Base-by-base conservation (phyloP, 2,329 filamentous ascomycete species). In the Verticillium albo-atrum region DNA sequence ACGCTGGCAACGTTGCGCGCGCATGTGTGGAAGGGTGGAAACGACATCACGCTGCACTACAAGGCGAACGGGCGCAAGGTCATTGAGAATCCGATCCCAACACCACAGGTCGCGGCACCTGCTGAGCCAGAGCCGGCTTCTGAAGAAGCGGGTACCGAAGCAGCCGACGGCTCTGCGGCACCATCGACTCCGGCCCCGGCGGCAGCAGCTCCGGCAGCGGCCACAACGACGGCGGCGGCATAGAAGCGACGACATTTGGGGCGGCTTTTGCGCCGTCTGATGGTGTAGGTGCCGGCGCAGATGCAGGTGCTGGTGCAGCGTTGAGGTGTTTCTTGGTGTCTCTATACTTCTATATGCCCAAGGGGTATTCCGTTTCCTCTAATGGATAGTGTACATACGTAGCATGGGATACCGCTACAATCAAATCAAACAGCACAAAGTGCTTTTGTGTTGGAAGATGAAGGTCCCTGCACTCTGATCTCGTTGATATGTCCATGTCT, bases 1-100 rank as follows among this genome's bases (percentile, higher is more conserved):
- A 98, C 90, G 35, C 84, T 99, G n/a, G 92, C 92, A 4, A 97
- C 93, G 0, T 87, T 99, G 51, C 88, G 94, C 32, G 89, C 92
- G 2, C 92, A 97, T 70, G 82, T 98, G 58, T 99, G 95, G 95
- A 92, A 96, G 68, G 92, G 91, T 51, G 92, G 92, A n/a, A 93
- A 90, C 67, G 95, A 99, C 74, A 90, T 99, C 64, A 77, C 96
- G 57, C 80, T 99, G 55, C 86, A 92, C 69, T 99, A 99, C 80
- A 96, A 93, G 71, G 83, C 90, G 56, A 99, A 97, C 67, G 93
- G 92, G n/a, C 87, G 86, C 68, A 94, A 91, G 74, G 80, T 84
- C 61, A 78, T 86, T 56, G 74, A 74, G 54, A 73, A 71, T 55
- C 66, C 70, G 3, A 66, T 70, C 2, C 66, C 67, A 12, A 60